phyloP scores from a whole-genome alignment of 192 early-diverging fungal genomes.

The Backusella psychrophila region DNA sequence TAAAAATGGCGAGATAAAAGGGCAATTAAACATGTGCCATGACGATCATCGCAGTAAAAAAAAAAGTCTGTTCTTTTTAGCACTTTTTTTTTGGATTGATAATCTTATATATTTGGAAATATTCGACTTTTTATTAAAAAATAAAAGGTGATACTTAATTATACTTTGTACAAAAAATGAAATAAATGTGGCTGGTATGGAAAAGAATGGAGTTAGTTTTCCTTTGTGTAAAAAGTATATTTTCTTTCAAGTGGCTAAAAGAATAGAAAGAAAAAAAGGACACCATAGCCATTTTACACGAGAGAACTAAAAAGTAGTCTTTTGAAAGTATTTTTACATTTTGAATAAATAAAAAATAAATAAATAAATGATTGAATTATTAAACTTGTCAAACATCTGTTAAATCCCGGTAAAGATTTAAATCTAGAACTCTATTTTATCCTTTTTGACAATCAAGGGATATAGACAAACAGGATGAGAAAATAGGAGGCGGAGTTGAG shows the following conservation, averaged over 20 bases:
- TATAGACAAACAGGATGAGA: not conserved
- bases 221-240: not conserved
- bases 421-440: conserved; percentile 5
- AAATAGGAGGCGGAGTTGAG: not conserved
- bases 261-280: not conserved
- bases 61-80: not conserved
- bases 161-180: not conserved
- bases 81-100: not conserved
- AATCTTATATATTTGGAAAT: not conserved
- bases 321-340: not conserved
- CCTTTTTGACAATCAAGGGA: not conserved
- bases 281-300: not conserved
- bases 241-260: not conserved
- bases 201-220: not conserved
- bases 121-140: conserved; percentile 6
- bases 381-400: not conserved
- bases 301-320: not conserved
- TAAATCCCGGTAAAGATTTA: not conserved
- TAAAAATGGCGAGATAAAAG: not conserved
- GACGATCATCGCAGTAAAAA: not conserved
- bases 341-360: not conserved
- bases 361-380: not conserved
- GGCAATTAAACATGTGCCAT: not conserved
- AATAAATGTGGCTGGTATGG: not conserved
- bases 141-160: not conserved